These are phyloP conservation scores for Bacidia rubella DNA, from an alignment of 495 filamentous ascomycete species.

Conservation along the genomic window DNA sequence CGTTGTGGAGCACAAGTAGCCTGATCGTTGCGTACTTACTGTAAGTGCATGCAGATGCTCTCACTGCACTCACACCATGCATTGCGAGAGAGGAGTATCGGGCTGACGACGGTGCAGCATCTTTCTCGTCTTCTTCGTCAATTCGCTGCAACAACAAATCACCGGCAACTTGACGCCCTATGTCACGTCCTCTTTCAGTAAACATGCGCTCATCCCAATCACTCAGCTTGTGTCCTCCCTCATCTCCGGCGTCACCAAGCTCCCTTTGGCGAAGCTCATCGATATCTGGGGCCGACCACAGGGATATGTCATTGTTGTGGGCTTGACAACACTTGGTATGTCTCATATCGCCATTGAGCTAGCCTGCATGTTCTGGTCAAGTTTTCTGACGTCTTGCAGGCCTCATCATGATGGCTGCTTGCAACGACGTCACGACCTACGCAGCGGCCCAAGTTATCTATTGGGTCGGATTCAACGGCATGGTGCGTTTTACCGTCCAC, in stretches of 20 bases:
- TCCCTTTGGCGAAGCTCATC: conserved; percentile 51
- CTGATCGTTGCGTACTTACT: conserved; percentile 27
- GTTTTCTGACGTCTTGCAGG: no score
- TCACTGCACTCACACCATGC: no score
- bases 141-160: conserved; percentile 28
- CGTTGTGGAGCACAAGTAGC: conserved; percentile 27
- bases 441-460: conserved; percentile 42
- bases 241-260: conserved; percentile 47
- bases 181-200: conserved; percentile 23
- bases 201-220: conserved; percentile 25
- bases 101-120: conserved; percentile 12
- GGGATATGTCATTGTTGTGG: conserved; percentile 34
- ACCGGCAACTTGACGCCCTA: conserved; percentile 21
- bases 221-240: conserved; percentile 31
- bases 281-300: conserved; percentile 48
- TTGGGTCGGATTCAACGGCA: conserved; percentile 43
- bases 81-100: background rate
- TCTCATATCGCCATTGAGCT: no score
- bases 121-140: conserved; percentile 32
- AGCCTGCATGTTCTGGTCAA: no score
- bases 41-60: background rate
- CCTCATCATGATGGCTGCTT: conserved; percentile 35
- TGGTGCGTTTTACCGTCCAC: conserved; percentile 15
- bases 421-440: conserved; percentile 32
- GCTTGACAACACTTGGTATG: conserved; percentile 19